Conservation (phyloP, 169 alveolate genomes). For the Cryptosporidium andersoni region DNA sequence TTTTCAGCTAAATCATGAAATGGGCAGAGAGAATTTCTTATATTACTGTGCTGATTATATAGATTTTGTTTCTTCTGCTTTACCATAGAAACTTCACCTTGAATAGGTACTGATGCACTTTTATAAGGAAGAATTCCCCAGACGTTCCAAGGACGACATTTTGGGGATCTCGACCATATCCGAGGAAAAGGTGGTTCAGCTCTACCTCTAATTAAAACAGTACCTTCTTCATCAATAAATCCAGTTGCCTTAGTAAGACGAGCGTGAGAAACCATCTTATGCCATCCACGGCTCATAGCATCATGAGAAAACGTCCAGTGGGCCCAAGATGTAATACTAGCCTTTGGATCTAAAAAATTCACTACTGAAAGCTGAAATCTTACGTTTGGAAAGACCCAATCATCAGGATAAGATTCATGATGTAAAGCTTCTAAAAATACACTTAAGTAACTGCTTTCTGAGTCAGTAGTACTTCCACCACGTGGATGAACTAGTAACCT, state of each 20-base stretch:
- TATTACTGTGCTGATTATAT: too few relatives aligned
- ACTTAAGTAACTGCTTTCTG: conserved; percentile 84
- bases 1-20: conserved; percentile 63
- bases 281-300: conserved; percentile 91
- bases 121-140: conserved; percentile 82
- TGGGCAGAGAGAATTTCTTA: conserved; percentile 6
- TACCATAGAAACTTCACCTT: conserved; percentile 9
- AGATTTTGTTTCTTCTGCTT: background rate
- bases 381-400: conserved; percentile 91
- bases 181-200: conserved; percentile 89
- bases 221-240: conserved; percentile 89
- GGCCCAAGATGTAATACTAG: conserved; percentile 90
- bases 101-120: conserved; percentile 70
- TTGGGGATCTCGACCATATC: conserved; percentile 86
- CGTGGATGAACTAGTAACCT: conserved; percentile 87
- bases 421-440: conserved; percentile 88
- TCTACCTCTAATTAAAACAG: conserved; percentile 87
- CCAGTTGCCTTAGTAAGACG: conserved; percentile 86
- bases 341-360: conserved; percentile 86
- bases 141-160: conserved; percentile 84
- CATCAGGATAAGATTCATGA: conserved; percentile 90
- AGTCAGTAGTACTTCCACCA: conserved; percentile 88
- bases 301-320: conserved; percentile 90
- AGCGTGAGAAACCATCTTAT: conserved; percentile 89
- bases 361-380: conserved; percentile 89